Percentiles rank a stretch among this genome's conserved stretches.
Conservation (phyloP, 495 filamentous ascomycete genomes). For the Penicillium canescens region DNA sequence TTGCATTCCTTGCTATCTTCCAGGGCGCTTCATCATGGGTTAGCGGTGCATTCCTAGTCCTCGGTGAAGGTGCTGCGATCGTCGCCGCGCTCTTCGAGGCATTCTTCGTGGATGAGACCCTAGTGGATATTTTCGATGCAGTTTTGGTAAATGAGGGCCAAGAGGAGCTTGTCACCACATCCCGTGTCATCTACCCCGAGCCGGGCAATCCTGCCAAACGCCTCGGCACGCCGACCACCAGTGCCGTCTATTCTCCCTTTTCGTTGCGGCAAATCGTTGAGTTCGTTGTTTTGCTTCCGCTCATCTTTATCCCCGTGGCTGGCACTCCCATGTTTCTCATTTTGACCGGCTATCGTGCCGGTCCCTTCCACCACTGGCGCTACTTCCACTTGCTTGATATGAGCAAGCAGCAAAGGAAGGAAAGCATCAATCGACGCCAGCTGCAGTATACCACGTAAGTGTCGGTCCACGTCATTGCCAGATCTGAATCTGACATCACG, state of each 20-base stretch:
- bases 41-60: conserved; percentile 62
- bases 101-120: conserved; percentile 67
- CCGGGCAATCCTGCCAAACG: conserved; percentile 52
- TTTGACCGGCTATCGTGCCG: conserved; percentile 62
- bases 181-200: conserved; percentile 54
- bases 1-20: conserved; percentile 65
- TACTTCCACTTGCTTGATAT: conserved; percentile 62
- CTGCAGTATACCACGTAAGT: conserved; percentile 64
- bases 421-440: conserved; percentile 49
- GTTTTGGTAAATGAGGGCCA: conserved; percentile 61
- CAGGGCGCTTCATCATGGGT: conserved; percentile 60
- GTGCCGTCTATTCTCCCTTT: conserved; percentile 64
- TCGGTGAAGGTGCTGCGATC: conserved; percentile 65
- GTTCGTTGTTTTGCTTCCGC: conserved; percentile 66
- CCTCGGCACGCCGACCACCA: conserved; percentile 58
- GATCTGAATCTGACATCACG: conserved; percentile 6
- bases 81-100: conserved; percentile 64
- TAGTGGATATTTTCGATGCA: conserved; percentile 68
- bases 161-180: conserved; percentile 54
- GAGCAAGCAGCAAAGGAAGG: conserved; percentile 57
- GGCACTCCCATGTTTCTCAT: conserved; percentile 65
- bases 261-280: conserved; percentile 76
- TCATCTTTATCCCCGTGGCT: conserved; percentile 65
- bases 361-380: conserved; percentile 67
- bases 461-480: background rate